Evolutionary conservation across 352 stramenopile genomes (phyloP).

Genomic region (Globisporangium barbulae): DNA sequence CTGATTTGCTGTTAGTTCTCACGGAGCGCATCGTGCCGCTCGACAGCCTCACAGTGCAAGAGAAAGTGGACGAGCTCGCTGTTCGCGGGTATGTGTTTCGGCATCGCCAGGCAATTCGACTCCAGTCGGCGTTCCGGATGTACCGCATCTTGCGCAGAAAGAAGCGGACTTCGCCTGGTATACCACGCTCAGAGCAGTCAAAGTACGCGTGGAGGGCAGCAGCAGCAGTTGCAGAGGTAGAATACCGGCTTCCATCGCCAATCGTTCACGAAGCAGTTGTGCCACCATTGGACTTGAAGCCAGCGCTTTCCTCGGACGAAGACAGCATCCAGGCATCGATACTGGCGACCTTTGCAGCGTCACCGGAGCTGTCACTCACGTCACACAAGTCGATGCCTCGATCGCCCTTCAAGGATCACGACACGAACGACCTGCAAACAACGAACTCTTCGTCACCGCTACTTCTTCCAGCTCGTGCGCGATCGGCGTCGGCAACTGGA

Average conservation of each 20-base stretch:
- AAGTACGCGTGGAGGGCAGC: not conserved
- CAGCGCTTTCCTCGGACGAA: not conserved
- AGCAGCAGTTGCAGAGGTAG: not conserved
- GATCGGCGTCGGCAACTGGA: not conserved
- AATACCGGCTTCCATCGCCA: not conserved
- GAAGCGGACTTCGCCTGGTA: not conserved
- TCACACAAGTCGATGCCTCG: conserved; percentile 8
- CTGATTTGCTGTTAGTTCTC: conserved; percentile 66
- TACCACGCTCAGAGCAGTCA: not conserved
- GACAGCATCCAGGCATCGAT: conserved; percentile 14
- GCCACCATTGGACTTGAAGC: conserved; percentile 1
- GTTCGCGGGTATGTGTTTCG: conserved; percentile 68
- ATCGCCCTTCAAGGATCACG: conserved; percentile 6
- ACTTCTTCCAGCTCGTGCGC: not conserved
- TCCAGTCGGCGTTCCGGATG: conserved; percentile 67
- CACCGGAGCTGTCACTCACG: conserved; percentile 4
- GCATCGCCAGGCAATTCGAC: conserved; percentile 51
- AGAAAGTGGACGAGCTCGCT: conserved; percentile 81
- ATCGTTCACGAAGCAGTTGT: not conserved
- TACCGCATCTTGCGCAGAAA: conserved; percentile 38
- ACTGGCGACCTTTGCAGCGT: conserved; percentile 13
- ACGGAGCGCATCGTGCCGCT: conserved; percentile 62
- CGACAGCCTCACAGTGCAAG: conserved; percentile 69
- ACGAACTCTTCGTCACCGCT: not conserved
- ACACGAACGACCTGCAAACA: not conserved